A percentile compares a stretch with the other conserved stretches of the same genome.
phyloP scores from a whole-genome alignment of 768 basidiomycete species.

The Auricularia cornea region DNA sequence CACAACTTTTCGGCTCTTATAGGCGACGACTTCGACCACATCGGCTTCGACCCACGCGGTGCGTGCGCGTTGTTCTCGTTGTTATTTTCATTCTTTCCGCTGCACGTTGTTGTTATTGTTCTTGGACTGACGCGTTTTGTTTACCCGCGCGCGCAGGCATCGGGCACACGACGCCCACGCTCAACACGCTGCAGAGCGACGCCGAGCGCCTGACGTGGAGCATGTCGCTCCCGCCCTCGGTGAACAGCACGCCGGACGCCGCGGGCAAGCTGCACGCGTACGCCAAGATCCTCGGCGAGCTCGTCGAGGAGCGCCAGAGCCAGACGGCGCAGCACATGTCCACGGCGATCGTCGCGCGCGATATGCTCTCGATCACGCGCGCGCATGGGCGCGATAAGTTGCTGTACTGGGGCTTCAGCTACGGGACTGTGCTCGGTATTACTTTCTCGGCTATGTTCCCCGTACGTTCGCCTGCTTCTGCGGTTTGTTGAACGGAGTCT shows the following conservation, averaged over 20 bases:
- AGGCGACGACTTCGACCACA: slow-evolving; percentile 7
- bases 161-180: slow-evolving; percentile 1
- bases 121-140: neutral
- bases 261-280: neutral
- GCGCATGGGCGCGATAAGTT: slow-evolving; percentile 22
- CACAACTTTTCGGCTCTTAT: neutral
- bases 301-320: slow-evolving; percentile 11
- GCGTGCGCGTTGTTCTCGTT: neutral
- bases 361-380: slow-evolving; percentile 22
- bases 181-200: neutral
- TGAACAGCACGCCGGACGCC: slow-evolving; percentile 6
- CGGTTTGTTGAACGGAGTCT: neutral
- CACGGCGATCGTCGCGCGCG: slow-evolving; percentile 21
- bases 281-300: slow-evolving; percentile 3
- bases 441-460: slow-evolving; percentile 26
- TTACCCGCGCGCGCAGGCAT: neutral
- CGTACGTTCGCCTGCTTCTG: slow-evolving; percentile 2
- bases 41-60: slow-evolving; percentile 9
- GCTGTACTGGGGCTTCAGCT: slow-evolving; percentile 23
- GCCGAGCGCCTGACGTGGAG: slow-evolving; percentile 4
- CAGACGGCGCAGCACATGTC: slow-evolving; percentile 15
- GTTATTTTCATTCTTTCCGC: neutral
- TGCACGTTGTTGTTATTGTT: too few species aligned
- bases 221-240: neutral
- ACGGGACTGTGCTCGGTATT: slow-evolving; percentile 10